Evolutionary conservation across 148 eudicot genomes (phyloP).

Genomic region (Suaeda aralocaspica): DNA sequence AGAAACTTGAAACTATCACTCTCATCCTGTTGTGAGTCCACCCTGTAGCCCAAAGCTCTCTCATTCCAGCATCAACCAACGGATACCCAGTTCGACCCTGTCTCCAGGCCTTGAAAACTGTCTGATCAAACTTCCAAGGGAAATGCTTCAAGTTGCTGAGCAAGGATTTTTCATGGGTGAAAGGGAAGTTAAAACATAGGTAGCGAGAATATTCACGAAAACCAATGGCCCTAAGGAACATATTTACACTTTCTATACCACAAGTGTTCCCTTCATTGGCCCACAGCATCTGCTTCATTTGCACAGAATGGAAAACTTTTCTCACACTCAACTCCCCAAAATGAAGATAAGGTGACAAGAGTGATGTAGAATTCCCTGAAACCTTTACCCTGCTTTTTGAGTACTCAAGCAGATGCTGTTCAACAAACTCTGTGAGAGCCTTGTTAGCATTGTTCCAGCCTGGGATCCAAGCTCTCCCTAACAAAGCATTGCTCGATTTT

Average conservation of each 20-base stretch:
- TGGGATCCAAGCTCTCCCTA: slow-evolving; percentile 91
- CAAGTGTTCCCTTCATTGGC: slow-evolving; percentile 50
- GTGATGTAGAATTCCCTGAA: slow-evolving; percentile 70
- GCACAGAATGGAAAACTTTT: slow-evolving; percentile 64
- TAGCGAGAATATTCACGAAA: slow-evolving; percentile 95
- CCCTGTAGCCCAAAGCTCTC: slow-evolving; percentile 99
- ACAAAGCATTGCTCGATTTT: slow-evolving; percentile 79
- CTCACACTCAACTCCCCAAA: slow-evolving; percentile 85
- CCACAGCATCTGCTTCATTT: slow-evolving; percentile 75
- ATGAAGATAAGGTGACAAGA: slow-evolving; percentile 88
- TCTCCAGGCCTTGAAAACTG: slow-evolving; percentile 82
- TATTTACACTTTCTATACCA: slow-evolving; percentile 59
- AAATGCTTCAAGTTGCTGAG: slow-evolving; percentile 59
- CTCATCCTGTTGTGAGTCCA: slow-evolving; percentile 89
- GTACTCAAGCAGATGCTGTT: slow-evolving; percentile 58
- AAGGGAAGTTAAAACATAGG: slow-evolving; percentile 91
- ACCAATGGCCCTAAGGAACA: slow-evolving; percentile 72
- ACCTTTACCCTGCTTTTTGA: slow-evolving; percentile 53
- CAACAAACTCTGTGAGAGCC: slow-evolving; percentile 64
- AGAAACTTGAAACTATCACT: slow-evolving; percentile 86
- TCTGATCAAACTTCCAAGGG: slow-evolving; percentile 74
- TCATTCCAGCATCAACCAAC: slow-evolving; percentile 94
- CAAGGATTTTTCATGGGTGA: slow-evolving; percentile 81
- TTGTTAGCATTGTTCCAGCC: slow-evolving; percentile 89
- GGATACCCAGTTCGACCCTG: slow-evolving; percentile 98